A percentile compares a stretch with the other conserved stretches of the same genome.
phyloP scores from a whole-genome alignment of 2,329 filamentous ascomycete species.

The Botrytis medusae region DNA sequence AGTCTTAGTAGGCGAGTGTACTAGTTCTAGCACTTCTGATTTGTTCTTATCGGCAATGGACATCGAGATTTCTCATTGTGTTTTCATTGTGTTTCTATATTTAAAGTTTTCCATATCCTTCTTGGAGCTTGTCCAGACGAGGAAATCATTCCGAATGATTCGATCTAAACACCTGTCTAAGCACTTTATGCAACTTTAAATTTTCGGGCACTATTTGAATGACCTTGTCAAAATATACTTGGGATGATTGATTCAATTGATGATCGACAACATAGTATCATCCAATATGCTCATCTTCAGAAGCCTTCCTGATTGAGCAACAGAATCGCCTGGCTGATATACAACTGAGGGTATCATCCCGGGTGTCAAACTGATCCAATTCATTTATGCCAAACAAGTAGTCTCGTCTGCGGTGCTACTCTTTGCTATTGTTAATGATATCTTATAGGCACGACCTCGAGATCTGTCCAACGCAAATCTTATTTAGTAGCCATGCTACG shows the following conservation, averaged over 20 bases:
- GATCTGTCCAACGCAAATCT: not conserved
- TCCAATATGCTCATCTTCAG: not conserved
- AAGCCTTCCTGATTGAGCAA: not conserved
- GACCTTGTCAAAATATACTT: not conserved
- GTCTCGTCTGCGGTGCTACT: not conserved
- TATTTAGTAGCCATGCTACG: not conserved
- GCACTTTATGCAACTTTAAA: not conserved
- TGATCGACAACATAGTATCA: not conserved
- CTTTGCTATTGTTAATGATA: not conserved
- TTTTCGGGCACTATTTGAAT: not conserved
- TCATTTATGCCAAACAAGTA: not conserved
- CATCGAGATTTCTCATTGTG: not conserved
- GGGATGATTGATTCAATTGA: not conserved
- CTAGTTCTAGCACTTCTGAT: not conserved
- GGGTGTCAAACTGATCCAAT: too few species aligned
- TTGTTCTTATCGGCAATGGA: not conserved
- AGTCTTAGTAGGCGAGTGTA: not conserved
- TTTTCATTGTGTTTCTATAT: constrained; percentile 1
- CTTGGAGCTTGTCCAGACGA: not conserved
- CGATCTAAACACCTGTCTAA: not conserved
- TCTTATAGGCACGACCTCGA: not conserved
- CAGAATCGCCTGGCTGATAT: not conserved
- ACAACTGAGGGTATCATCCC: not conserved
- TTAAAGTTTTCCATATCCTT: not conserved
- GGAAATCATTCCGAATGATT: not conserved